Conservation (phyloP, 495 filamentous ascomycete genomes). For the Glarea lozoyensis region DNA sequence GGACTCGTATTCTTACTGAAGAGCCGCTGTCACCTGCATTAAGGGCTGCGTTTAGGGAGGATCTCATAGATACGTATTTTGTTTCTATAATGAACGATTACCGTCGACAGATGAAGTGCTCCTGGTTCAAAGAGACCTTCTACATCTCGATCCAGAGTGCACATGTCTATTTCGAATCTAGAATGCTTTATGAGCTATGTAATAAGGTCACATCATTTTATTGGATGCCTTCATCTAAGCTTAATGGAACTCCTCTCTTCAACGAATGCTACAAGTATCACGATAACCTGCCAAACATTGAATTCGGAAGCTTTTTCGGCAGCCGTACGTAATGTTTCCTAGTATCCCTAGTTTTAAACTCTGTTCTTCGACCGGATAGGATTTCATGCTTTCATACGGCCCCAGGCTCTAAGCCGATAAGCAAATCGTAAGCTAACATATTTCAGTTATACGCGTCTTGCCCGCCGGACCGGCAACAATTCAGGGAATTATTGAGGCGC, state of each 20-base stretch:
- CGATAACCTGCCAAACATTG: too few relatives aligned
- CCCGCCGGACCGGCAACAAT: too few relatives aligned
- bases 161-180: not conserved
- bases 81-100: not conserved
- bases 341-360: too few relatives aligned
- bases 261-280: too few relatives aligned
- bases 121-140: not conserved
- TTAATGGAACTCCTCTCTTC: not conserved
- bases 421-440: too few relatives aligned
- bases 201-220: not conserved
- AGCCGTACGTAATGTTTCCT: too few relatives aligned
- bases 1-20: not conserved
- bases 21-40: not conserved
- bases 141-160: not conserved
- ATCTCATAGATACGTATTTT: not conserved
- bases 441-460: too few relatives aligned
- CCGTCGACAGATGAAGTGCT: not conserved
- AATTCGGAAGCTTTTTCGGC: too few relatives aligned
- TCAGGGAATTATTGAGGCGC: too few relatives aligned
- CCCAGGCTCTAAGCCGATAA: too few relatives aligned
- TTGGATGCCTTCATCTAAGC: not conserved
- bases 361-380: too few relatives aligned
- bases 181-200: not conserved
- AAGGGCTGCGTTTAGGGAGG: not conserved
- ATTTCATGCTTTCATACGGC: too few relatives aligned